Evolutionary conservation across 805 yeast species (phyloP).

Genomic region (Pichia exigua): DNA sequence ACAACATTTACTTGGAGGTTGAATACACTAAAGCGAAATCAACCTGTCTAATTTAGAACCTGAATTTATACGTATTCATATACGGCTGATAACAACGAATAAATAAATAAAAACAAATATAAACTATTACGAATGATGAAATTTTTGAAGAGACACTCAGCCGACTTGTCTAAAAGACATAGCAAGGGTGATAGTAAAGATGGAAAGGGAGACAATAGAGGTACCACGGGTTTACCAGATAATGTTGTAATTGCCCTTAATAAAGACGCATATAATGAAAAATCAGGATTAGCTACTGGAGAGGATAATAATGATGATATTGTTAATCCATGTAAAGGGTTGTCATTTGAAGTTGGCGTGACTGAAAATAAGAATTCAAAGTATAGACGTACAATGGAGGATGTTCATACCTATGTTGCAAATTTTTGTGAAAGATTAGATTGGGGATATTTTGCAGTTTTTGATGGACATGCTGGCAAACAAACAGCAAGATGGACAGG

Average conservation of each 20-base stretch:
- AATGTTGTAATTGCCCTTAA: conserved; percentile 1
- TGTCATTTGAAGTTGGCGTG: conserved; percentile 80
- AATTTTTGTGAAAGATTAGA: conserved; percentile 86
- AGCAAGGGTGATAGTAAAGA: conserved; percentile 1
- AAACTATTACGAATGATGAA: conserved; percentile 8
- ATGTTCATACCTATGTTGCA: conserved; percentile 86
- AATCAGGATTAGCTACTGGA: not conserved
- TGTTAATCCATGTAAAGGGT: conserved; percentile 40
- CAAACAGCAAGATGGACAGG: conserved; percentile 95
- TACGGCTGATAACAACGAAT: not conserved
- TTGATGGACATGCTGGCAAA: conserved; percentile 96
- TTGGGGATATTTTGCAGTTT: conserved; percentile 92
- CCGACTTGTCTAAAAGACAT: conserved; percentile 13
- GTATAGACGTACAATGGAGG: conserved; percentile 89
- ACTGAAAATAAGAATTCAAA: conserved; percentile 81
- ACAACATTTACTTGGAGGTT: too few relatives aligned
- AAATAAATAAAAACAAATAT: not conserved
- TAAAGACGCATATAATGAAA: conserved; percentile 2
- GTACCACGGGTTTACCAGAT: not conserved
- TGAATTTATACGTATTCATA: not conserved
- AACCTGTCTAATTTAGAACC: too few relatives aligned
- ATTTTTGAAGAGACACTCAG: conserved; percentile 19
- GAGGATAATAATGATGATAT: not conserved
- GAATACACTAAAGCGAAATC: too few relatives aligned
- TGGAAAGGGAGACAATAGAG: too few relatives aligned